phyloP scores from a whole-genome alignment of 768 basidiomycete genomes.

The Candolleomyces eurysporus region DNA sequence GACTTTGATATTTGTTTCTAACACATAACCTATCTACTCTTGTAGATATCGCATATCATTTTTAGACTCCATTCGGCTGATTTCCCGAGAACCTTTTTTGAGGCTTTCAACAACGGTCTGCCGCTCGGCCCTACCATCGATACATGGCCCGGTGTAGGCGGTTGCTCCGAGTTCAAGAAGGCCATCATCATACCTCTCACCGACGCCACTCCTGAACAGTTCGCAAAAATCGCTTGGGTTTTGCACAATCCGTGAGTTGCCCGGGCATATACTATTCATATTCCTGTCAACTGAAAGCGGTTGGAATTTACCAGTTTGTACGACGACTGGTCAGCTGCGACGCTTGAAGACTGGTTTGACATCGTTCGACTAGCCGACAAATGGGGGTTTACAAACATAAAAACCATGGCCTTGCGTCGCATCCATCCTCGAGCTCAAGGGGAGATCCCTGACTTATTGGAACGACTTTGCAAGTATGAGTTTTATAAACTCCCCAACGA shows the following conservation, averaged over 20 bases:
- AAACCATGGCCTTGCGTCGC: conserved; percentile 5
- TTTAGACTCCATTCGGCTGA: too few relatives aligned
- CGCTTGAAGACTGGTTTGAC: not conserved
- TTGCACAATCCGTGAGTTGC: conserved; percentile 55
- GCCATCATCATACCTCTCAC: conserved; percentile 43
- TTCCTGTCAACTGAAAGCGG: conserved; percentile 26
- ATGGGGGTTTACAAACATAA: conserved; percentile 6
- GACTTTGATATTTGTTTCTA: too few relatives aligned
- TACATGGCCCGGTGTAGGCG: too few relatives aligned
- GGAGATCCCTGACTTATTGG: conserved; percentile 33
- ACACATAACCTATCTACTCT: too few relatives aligned
- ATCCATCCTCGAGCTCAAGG: not conserved
- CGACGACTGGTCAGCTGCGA: conserved; percentile 1
- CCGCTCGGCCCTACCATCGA: too few relatives aligned
- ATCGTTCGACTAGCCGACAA: conserved; percentile 1
- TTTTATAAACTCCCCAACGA: not conserved
- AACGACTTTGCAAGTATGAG: conserved; percentile 4
- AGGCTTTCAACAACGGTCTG: too few relatives aligned
- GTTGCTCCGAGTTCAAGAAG: conserved; percentile 26
- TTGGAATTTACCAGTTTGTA: not conserved
- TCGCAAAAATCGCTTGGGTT: conserved; percentile 55
- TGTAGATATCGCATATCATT: too few relatives aligned
- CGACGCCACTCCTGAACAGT: conserved; percentile 42
- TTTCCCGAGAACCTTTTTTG: too few relatives aligned
- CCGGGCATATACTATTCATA: not conserved